Evolutionary conservation across 1,284 basidiomycete genomes (phyloP).

Genomic region (Papiliotrema fonsecae): DNA sequence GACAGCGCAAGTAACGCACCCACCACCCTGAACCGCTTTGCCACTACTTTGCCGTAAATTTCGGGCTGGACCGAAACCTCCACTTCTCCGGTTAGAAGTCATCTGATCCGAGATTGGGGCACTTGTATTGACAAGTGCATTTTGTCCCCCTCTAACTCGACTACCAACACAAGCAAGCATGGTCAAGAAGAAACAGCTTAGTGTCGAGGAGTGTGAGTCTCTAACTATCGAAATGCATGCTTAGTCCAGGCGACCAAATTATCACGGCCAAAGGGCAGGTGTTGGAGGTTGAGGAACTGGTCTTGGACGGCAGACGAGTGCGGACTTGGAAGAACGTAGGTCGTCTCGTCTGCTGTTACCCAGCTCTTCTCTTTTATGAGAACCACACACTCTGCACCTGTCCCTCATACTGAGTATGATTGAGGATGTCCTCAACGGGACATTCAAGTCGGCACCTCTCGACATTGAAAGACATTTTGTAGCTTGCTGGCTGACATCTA

Average conservation of each 20-base stretch:
- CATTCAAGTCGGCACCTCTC: not conserved
- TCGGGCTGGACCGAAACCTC: not conserved
- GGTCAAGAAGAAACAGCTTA: not conserved
- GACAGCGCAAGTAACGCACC: too few species aligned
- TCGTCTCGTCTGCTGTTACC: not conserved
- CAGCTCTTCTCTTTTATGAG: not conserved
- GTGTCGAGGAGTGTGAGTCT: not conserved
- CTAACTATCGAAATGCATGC: not conserved
- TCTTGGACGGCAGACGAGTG: constrained; percentile 21
- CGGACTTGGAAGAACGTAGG: constrained; percentile 40
- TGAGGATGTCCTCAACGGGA: not conserved
- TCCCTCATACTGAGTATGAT: too few species aligned
- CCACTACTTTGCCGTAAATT: too few species aligned
- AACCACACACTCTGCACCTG: too few species aligned
- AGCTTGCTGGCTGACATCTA: constrained; percentile 3
- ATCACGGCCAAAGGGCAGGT: constrained; percentile 31
- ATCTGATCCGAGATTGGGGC: not conserved
- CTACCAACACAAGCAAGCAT: not conserved
- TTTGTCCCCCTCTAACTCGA: not conserved
- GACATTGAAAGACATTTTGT: not conserved
- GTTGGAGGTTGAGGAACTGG: constrained; percentile 35
- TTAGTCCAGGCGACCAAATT: constrained; percentile 28
- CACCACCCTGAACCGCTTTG: too few species aligned
- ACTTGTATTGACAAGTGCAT: not conserved
- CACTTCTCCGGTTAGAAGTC: not conserved